Evolutionary conservation across 441 rosid species (phyloP).

Genomic region (Metrosideros polymorpha): DNA sequence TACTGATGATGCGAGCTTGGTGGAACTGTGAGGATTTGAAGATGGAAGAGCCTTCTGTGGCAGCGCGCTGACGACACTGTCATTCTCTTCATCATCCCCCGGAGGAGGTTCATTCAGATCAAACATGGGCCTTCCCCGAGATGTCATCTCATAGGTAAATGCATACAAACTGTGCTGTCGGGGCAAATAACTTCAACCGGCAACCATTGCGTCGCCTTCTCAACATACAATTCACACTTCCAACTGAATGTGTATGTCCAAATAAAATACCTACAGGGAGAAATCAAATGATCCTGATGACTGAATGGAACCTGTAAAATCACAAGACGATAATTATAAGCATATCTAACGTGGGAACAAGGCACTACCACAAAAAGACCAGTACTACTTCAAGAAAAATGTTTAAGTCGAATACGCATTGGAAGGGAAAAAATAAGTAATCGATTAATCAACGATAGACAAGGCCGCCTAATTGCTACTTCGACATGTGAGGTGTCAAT

Average conservation of each 20-base stretch:
- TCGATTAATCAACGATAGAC: background rate
- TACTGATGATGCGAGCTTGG: slow-evolving; percentile 38
- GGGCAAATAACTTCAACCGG: slow-evolving; percentile 9
- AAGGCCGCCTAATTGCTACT: background rate
- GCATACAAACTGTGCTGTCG: slow-evolving; percentile 47
- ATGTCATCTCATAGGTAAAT: slow-evolving; percentile 77
- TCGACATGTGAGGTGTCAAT: background rate
- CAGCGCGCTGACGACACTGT: slow-evolving; percentile 28
- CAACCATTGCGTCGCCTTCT: slow-evolving; percentile 12
- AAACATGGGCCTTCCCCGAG: slow-evolving; percentile 73
- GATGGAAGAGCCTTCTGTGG: slow-evolving; percentile 56
- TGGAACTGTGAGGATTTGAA: slow-evolving; percentile 30
- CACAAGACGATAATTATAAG: background rate
- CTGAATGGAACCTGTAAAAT: background rate
- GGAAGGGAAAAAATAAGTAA: background rate
- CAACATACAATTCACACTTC: slow-evolving; percentile 16
- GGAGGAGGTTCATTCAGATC: slow-evolving; percentile 97
- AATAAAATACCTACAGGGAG: background rate
- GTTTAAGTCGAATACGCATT: background rate
- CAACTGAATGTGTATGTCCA: background rate
- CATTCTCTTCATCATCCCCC: slow-evolving; percentile 55
- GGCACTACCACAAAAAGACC: background rate
- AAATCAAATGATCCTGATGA: background rate
- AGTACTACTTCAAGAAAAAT: background rate
- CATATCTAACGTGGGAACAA: background rate